Percentiles rank a stretch among this genome's conserved stretches.
These are phyloP conservation scores for Trypanosoma avium DNA, from an alignment of 208 protist species.

Conservation along the genomic window DNA sequence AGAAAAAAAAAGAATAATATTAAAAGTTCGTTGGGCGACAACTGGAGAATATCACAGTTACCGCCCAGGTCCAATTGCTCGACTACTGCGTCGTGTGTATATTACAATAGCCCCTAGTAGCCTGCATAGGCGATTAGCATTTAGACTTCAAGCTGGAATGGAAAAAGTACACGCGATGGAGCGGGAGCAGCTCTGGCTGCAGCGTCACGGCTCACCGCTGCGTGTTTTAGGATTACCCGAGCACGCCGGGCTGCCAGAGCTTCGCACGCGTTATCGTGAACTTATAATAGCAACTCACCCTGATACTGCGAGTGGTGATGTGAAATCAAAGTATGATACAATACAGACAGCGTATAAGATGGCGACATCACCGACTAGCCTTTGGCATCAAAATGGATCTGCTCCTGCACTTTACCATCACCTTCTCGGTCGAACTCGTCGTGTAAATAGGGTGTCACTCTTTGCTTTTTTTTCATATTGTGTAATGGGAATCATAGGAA, in stretches of 20 bases:
- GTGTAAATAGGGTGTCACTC: constrained; percentile 39
- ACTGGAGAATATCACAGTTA: constrained; percentile 75
- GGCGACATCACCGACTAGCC: constrained; percentile 55
- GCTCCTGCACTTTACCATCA: constrained; percentile 58
- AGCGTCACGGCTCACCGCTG: constrained; percentile 73
- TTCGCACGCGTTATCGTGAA: constrained; percentile 69
- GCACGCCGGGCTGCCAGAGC: constrained; percentile 64
- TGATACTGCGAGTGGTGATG: constrained; percentile 45
- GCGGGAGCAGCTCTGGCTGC: constrained; percentile 69
- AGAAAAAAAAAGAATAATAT: neutral
- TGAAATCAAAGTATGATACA: constrained; percentile 48
- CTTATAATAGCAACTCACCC: constrained; percentile 78
- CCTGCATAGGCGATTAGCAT: constrained; percentile 40
- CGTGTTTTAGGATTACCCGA: constrained; percentile 79
- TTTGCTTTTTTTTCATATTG: constrained; percentile 67
- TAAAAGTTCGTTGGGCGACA: constrained; percentile 25
- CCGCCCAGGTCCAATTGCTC: constrained; percentile 50
- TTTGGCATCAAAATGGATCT: constrained; percentile 80
- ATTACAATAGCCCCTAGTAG: constrained; percentile 32
- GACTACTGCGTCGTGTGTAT: constrained; percentile 42
- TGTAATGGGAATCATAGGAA: constrained; percentile 43
- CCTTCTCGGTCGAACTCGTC: constrained; percentile 36
- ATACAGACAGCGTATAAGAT: constrained; percentile 77
- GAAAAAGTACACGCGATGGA: constrained; percentile 59
- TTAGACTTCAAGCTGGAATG: constrained; percentile 58